Base-by-base conservation (phyloP, 2,329 filamentous ascomycete genomes). In the Beauveria scarabaeidicola region DNA sequence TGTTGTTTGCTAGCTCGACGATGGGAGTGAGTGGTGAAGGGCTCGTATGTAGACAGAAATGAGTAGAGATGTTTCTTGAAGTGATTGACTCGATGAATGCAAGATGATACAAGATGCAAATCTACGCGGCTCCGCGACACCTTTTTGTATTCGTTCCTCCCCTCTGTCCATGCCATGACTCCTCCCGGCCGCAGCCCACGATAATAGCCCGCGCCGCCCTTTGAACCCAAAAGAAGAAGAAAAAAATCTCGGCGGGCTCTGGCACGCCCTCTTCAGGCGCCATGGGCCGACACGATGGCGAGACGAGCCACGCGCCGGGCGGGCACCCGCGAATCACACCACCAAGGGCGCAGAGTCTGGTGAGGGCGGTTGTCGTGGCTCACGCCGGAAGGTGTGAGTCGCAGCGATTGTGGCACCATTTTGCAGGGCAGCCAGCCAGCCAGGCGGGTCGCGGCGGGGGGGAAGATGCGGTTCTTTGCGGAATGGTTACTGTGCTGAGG, bases 1-100 rank as follows among this genome's bases (percentile, higher is more conserved):
- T 29, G 19, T 17, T 40, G 41, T 48, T 52, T 51, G 46, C 25
- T 66, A 60, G 61, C 52, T 51, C 11, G 56, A 52, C 47, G 44
- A 59, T 44, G 41, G 38, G 55, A 46, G 38, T 61, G 44, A 59
- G 56, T 63, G 55, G 58, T 41, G 40, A 61, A 36, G 11, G 58
- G 51, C 32, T 54, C 38, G 41, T 48, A 48, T 44, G 17, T 38
- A 6, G 19, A 59, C 19, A 61, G 41, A 58, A 56, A 15, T 55
- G 51, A 62, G 57, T 57, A 53, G 58, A 62, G 57, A 58, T 53
- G 48, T 19, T 58, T 58, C 7, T 51, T 52, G 50, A n/a, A 46
- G 27, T 51, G 9, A 27, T 36, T 6, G 32, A 36, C 5, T 36
- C 15, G 11, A 52, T 54, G 64, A 66, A 63, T 67, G 29, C 25